These are phyloP conservation scores for Bjerkandera adusta DNA, from an alignment of 1,284 basidiomycete genomes.

Conservation along the genomic window DNA sequence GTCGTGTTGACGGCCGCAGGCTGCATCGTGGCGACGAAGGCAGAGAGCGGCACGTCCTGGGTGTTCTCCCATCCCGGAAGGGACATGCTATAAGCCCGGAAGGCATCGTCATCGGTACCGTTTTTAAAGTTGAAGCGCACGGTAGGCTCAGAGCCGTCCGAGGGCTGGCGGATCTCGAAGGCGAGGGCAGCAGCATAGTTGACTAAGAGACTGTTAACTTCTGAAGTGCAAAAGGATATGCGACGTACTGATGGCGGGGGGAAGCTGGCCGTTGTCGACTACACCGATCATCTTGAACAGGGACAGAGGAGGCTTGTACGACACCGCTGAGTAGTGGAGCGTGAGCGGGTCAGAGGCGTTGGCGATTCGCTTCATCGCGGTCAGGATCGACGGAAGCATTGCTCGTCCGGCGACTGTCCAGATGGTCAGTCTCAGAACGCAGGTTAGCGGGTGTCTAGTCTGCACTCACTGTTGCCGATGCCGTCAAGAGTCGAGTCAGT, in stretches of 20 bases:
- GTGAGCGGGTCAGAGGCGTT: constrained; percentile 43
- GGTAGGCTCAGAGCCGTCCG: constrained; percentile 32
- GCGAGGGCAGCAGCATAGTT: constrained; percentile 45
- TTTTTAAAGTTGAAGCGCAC: constrained; percentile 63
- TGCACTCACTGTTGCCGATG: constrained; percentile 33
- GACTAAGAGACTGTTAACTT: constrained; percentile 25
- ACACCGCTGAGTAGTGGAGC: constrained; percentile 41
- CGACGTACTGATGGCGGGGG: constrained; percentile 34
- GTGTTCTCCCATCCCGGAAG: constrained; percentile 25
- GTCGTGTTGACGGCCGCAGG: constrained; percentile 51
- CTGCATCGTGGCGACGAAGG: constrained; percentile 54
- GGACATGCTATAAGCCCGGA: constrained; percentile 26
- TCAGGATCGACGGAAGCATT: constrained; percentile 43
- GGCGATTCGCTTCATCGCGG: constrained; percentile 39
- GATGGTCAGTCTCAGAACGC: not conserved
- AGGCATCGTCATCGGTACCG: constrained; percentile 36
- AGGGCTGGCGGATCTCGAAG: constrained; percentile 37
- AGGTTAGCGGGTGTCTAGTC: not conserved
- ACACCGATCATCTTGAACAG: constrained; percentile 51
- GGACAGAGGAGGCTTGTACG: constrained; percentile 56
- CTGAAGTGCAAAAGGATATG: constrained; percentile 12
- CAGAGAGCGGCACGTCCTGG: constrained; percentile 54
- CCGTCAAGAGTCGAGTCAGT: constrained; percentile 34
- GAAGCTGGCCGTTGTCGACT: constrained; percentile 33
- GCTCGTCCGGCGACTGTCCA: constrained; percentile 43